These are phyloP conservation scores for Rhizopus arrhizus DNA, from an alignment of 371 early-diverging fungal species.

Conservation along the genomic window DNA sequence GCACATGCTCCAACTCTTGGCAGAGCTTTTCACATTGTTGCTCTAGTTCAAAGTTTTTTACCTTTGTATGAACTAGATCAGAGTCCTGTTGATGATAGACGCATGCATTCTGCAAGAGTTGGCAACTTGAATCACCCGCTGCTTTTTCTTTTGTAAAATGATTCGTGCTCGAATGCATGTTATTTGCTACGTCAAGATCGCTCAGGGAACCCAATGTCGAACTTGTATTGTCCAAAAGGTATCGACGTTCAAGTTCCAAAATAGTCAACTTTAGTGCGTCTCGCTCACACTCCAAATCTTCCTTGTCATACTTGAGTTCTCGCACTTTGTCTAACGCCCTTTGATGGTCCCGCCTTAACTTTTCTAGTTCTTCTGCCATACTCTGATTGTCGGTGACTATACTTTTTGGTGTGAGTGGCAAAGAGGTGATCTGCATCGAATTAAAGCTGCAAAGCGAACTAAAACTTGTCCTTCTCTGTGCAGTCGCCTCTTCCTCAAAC, in stretches of 20 bases:
- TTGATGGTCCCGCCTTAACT: constrained; percentile 15
- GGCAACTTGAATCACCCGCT: no score
- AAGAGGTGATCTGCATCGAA: neutral
- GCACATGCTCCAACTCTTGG: constrained; percentile 33
- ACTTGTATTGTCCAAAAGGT: constrained; percentile 8
- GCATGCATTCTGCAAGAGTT: no score
- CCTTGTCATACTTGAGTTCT: constrained; percentile 39
- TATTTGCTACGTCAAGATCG: no score
- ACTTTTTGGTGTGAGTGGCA: constrained; percentile 9
- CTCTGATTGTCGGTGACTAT: neutral
- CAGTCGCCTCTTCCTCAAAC: neutral
- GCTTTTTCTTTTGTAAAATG: no score
- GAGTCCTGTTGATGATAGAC: no score
- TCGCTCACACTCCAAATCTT: constrained; percentile 43
- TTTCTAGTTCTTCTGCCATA: constrained; percentile 7
- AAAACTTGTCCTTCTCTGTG: neutral
- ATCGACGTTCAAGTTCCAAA: constrained; percentile 34
- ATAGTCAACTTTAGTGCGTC: constrained; percentile 49
- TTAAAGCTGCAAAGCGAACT: neutral
- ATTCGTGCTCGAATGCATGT: no score
- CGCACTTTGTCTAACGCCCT: constrained; percentile 26
- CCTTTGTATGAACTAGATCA: no score
- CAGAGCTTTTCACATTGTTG: constrained; percentile 37
- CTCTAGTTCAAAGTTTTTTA: constrained; percentile 17
- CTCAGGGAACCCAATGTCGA: no score